These are phyloP conservation scores for Penicillium riverlandense DNA, from an alignment of 495 filamentous ascomycete genomes.

Conservation along the genomic window DNA sequence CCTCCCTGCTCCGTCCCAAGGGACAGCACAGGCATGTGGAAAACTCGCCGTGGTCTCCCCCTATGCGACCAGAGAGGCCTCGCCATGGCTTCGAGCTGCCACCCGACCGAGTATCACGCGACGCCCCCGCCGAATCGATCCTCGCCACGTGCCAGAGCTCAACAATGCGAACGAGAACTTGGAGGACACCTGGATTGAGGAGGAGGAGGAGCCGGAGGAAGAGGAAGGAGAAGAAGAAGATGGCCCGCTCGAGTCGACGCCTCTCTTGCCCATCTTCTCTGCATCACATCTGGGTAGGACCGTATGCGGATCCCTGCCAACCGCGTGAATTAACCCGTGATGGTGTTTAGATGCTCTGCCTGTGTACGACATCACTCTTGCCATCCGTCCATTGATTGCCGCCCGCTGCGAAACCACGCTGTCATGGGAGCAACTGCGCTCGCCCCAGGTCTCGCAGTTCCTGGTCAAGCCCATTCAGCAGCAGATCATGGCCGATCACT, in stretches of 20 bases:
- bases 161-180: slow-evolving; percentile 5
- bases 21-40: slow-evolving; percentile 28
- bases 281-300: slow-evolving; percentile 65
- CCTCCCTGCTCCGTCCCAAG: slow-evolving; percentile 41
- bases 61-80: slow-evolving; percentile 22
- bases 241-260: slow-evolving; percentile 47
- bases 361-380: slow-evolving; percentile 83
- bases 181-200: slow-evolving; percentile 11
- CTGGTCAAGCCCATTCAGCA: slow-evolving; percentile 87
- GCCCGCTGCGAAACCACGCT: slow-evolving; percentile 83
- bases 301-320: neutral
- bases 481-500: slow-evolving; percentile 69
- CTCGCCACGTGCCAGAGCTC: slow-evolving; percentile 23
- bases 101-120: slow-evolving; percentile 4
- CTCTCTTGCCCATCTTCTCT: slow-evolving; percentile 77
- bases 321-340: slow-evolving; percentile 6
- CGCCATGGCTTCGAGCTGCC: slow-evolving; percentile 22
- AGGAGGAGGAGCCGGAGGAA: slow-evolving; percentile 26
- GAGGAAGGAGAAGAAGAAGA: slow-evolving; percentile 50
- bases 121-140: slow-evolving; percentile 2
- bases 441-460: slow-evolving; percentile 92
- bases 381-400: slow-evolving; percentile 74
- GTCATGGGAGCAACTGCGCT: slow-evolving; percentile 92
- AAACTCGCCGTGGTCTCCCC: slow-evolving; percentile 43
- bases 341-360: slow-evolving; percentile 58